Evolutionary conservation across 306 rosid species (phyloP).

Genomic region (Vachellia pachyceras): DNA sequence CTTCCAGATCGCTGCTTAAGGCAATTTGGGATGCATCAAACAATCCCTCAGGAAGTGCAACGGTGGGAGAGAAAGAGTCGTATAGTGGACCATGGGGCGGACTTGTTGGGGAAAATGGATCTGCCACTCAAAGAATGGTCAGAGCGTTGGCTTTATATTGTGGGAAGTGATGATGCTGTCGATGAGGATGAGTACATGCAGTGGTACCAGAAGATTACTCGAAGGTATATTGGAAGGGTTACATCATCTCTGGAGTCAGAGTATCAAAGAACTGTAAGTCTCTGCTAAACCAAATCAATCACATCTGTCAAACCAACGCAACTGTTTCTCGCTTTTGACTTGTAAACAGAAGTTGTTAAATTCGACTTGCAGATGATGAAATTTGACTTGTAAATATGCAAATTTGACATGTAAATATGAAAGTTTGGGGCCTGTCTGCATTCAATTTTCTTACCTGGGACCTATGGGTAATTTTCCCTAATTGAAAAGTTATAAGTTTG

Average conservation of each 20-base stretch:
- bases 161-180: conserved; percentile 36
- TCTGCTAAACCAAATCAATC: not conserved
- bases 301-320: not conserved
- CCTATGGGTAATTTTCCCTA: too few species aligned
- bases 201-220: conserved; percentile 61
- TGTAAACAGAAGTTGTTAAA: too few species aligned
- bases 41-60: conserved; percentile 54
- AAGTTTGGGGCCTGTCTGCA: too few species aligned
- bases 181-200: conserved; percentile 54
- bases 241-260: conserved; percentile 64
- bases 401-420: too few species aligned
- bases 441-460: not conserved
- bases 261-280: conserved; percentile 61
- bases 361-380: too few species aligned
- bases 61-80: conserved; percentile 66
- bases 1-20: conserved; percentile 68
- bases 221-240: conserved; percentile 61
- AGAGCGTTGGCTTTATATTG: conserved; percentile 41
- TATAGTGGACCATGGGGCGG: conserved; percentile 50
- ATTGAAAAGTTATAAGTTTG: not conserved
- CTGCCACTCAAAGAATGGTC: conserved; percentile 56
- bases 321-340: not conserved
- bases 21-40: conserved; percentile 67
- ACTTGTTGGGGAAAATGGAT: conserved; percentile 49
- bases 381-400: too few species aligned